A percentile compares a stretch with the other conserved stretches of the same genome.
phyloP scores from a whole-genome alignment of 2,329 filamentous ascomycete genomes.

The Colletotrichum echinochloae region DNA sequence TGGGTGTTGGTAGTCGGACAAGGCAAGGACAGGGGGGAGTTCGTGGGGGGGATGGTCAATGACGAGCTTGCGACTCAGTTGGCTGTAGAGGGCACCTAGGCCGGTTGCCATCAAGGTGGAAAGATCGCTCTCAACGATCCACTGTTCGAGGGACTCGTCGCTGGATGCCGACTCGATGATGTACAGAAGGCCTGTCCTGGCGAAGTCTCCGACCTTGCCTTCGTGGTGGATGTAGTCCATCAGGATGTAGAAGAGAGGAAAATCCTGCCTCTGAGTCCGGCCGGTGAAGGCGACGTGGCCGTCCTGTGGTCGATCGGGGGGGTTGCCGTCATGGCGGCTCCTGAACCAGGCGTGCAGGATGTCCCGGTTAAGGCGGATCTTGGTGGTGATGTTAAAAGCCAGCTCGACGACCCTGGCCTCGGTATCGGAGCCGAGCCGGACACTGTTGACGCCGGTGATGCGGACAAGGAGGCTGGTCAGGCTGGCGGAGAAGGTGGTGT shows the following conservation, averaged over 20 bases:
- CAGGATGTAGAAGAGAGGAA: constrained; percentile 93
- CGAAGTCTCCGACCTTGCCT: constrained; percentile 94
- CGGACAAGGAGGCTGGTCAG: constrained; percentile 87
- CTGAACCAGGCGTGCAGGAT: constrained; percentile 95
- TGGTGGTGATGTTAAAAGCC: constrained; percentile 95
- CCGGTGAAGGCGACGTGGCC: constrained; percentile 86
- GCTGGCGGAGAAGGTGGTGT: constrained; percentile 84
- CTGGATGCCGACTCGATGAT: constrained; percentile 93
- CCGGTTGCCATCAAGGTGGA: constrained; percentile 98
- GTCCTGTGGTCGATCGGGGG: constrained; percentile 59
- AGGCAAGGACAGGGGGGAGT: constrained; percentile 83
- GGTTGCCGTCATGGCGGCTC: constrained; percentile 56
- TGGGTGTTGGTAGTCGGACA: constrained; percentile 89
- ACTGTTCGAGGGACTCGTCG: constrained; percentile 86
- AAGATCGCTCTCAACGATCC: constrained; percentile 96
- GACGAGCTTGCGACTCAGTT: constrained; percentile 81
- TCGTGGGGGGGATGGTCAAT: constrained; percentile 81
- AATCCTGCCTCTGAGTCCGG: constrained; percentile 89
- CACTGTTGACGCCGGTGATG: constrained; percentile 79
- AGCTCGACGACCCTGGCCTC: constrained; percentile 92
- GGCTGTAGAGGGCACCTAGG: constrained; percentile 79
- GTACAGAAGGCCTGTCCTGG: constrained; percentile 91
- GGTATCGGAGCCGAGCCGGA: constrained; percentile 81
- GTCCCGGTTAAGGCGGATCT: constrained; percentile 89
- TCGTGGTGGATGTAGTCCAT: constrained; percentile 98